Percentiles rank a stretch among this genome's conserved stretches.
Conservation (phyloP, 352 stramenopile genomes). For the Globisporangium paddicum region DNA sequence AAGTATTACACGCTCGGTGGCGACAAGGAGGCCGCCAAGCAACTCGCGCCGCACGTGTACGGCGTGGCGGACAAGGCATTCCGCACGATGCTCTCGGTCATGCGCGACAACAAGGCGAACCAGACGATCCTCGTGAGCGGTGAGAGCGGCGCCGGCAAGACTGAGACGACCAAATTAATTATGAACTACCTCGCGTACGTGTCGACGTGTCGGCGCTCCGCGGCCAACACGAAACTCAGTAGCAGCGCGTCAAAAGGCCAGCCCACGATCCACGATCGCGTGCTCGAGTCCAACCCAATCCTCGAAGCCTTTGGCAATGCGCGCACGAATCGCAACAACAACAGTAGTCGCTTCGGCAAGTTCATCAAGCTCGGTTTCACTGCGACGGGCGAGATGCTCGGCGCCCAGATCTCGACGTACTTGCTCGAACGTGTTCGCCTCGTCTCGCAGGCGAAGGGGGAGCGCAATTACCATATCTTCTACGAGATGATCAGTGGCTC, state of each 20-base stretch:
- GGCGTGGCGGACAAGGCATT: slow-evolving; percentile 80
- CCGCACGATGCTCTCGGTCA: slow-evolving; percentile 71
- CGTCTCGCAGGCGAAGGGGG: slow-evolving; percentile 89
- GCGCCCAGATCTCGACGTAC: slow-evolving; percentile 89
- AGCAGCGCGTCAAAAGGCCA: slow-evolving; percentile 14
- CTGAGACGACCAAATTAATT: slow-evolving; percentile 96
- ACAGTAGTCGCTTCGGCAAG: slow-evolving; percentile 95
- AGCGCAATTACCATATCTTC: slow-evolving; percentile 98
- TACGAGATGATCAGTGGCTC: slow-evolving; percentile 93
- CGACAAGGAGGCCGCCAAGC: slow-evolving; percentile 47
- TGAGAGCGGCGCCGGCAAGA: slow-evolving; percentile 95
- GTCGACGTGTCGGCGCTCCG: slow-evolving; percentile 32
- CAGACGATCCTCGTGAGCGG: slow-evolving; percentile 96
- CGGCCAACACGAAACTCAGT: slow-evolving; percentile 1
- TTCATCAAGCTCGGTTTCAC: slow-evolving; percentile 95
- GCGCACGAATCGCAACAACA: slow-evolving; percentile 95
- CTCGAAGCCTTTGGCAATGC: slow-evolving; percentile 96
- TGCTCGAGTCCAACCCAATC: slow-evolving; percentile 95
- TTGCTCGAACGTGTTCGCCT: slow-evolving; percentile 95
- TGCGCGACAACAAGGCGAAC: slow-evolving; percentile 42
- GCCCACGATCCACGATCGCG: slow-evolving; percentile 74
- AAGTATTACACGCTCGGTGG: slow-evolving; percentile 60
- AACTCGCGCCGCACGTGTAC: slow-evolving; percentile 82
- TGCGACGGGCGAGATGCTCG: slow-evolving; percentile 66
- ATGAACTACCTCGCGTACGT: slow-evolving; percentile 95